Conservation (phyloP, 352 stramenopile genomes). For the Phytopythium ostracodes region DNA sequence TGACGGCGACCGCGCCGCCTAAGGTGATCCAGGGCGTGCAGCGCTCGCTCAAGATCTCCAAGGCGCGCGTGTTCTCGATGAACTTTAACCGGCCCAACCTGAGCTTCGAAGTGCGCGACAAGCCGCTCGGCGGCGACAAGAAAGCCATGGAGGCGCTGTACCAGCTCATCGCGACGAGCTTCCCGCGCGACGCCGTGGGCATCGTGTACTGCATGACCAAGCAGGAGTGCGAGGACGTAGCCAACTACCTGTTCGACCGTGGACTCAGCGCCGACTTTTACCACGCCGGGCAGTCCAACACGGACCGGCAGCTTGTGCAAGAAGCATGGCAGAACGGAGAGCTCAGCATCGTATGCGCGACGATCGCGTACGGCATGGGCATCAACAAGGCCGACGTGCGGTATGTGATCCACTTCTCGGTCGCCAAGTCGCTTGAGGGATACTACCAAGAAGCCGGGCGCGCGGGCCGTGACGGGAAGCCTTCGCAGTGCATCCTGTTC, state of each 20-base stretch:
- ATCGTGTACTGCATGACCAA: slow-evolving; percentile 96
- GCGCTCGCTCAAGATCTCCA: slow-evolving; percentile 69
- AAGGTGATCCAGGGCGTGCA: slow-evolving; percentile 83
- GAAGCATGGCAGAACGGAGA: slow-evolving; percentile 71
- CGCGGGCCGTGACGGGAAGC: slow-evolving; percentile 93
- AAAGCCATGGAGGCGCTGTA: slow-evolving; percentile 55
- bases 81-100: slow-evolving; percentile 94
- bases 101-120: slow-evolving; percentile 86
- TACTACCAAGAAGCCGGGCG: slow-evolving; percentile 99
- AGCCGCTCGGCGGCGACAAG: slow-evolving; percentile 33
- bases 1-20: slow-evolving; percentile 88
- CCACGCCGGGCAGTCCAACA: slow-evolving; percentile 85
- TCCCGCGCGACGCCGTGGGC: slow-evolving; percentile 45
- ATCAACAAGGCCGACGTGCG: slow-evolving; percentile 95
- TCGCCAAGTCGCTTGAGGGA: slow-evolving; percentile 93
- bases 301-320: slow-evolving; percentile 75
- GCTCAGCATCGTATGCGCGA: slow-evolving; percentile 91
- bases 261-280: slow-evolving; percentile 91
- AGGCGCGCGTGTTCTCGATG: slow-evolving; percentile 86
- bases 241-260: slow-evolving; percentile 82
- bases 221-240: slow-evolving; percentile 92
- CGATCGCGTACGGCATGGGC: slow-evolving; percentile 95
- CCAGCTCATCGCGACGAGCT: slow-evolving; percentile 50
- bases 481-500: slow-evolving; percentile 90
- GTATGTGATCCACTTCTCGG: slow-evolving; percentile 92